Percentiles rank a stretch among this genome's conserved stretches.
Conservation (phyloP, 345 rosid species). For the Syzygium jambos region DNA sequence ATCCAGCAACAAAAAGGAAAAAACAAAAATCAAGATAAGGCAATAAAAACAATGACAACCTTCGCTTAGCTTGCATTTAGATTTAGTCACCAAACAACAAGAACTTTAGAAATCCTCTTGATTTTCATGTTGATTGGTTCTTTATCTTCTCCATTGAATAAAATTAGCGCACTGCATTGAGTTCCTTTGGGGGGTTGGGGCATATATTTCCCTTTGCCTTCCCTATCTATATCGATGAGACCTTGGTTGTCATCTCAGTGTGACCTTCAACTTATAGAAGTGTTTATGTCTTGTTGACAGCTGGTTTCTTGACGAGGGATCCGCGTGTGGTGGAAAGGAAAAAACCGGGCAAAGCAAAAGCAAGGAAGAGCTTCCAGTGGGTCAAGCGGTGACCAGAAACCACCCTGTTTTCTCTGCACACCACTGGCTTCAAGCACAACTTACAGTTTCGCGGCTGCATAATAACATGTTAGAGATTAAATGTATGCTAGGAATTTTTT, state of each 20-base stretch:
- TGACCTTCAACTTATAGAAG: neutral
- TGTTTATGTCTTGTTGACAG: slow-evolving; percentile 22
- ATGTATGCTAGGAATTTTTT: slow-evolving; percentile 1
- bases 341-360: slow-evolving; percentile 96
- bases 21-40: neutral
- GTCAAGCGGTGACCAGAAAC: slow-evolving; percentile 72
- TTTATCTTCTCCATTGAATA: neutral
- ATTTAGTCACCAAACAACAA: neutral
- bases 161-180: neutral
- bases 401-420: neutral
- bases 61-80: neutral
- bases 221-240: neutral
- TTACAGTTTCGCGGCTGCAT: neutral
- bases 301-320: slow-evolving; percentile 90
- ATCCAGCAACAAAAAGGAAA: neutral
- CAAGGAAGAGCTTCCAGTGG: slow-evolving; percentile 99
- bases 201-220: neutral
- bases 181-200: neutral
- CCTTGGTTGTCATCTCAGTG: neutral
- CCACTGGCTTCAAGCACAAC: neutral
- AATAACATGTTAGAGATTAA: neutral
- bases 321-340: slow-evolving; percentile 94
- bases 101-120: neutral
- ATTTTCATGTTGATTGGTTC: neutral
- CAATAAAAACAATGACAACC: neutral